Percentiles rank a stretch among this genome's conserved stretches.
phyloP scores from a whole-genome alignment of 2,329 filamentous ascomycete genomes.

The Alternaria consortialis region DNA sequence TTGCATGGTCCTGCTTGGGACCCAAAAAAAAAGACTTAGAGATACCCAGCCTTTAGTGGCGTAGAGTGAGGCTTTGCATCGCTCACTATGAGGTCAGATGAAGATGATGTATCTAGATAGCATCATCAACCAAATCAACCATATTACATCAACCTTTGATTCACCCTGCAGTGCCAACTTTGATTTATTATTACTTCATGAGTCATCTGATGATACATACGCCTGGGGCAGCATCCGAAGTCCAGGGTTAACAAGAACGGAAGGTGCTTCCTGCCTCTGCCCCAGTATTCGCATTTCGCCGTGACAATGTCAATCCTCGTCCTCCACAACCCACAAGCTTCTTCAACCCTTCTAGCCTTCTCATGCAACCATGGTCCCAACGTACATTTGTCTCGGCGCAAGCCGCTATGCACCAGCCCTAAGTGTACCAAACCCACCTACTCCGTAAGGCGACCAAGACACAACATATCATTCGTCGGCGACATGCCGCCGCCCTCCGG shows the following conservation, averaged over 20 bases:
- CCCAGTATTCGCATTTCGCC: conserved; percentile 7
- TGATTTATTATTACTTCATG: neutral
- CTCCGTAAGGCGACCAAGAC: neutral
- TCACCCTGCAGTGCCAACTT: neutral
- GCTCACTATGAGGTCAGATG: conserved; percentile 38
- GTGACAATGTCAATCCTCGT: conserved; percentile 6
- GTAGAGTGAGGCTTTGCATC: conserved; percentile 26
- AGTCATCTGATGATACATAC: neutral
- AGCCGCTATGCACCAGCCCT: conserved; percentile 14
- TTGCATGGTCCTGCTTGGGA: conserved; percentile 25
- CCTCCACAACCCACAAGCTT: conserved; percentile 7
- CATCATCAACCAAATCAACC: conserved; percentile 6
- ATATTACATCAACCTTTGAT: neutral
- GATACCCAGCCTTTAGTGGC: conserved; percentile 45
- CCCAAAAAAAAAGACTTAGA: conserved; percentile 21
- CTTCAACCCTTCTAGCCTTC: conserved; percentile 21
- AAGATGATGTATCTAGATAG: conserved; percentile 14
- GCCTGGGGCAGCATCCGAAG: neutral
- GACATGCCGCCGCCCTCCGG: conserved; percentile 13
- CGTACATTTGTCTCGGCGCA: conserved; percentile 18
- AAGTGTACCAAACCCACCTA: conserved; percentile 7
- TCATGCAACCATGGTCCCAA: conserved; percentile 3
- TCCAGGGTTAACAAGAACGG: conserved; percentile 2
- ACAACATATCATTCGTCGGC: conserved; percentile 15
- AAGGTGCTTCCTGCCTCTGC: conserved; percentile 7